Evolutionary conservation across 78 protist genomes (phyloP), one percentile per base, ranked within the genome.

Genomic region (Blattamonas nauphoetae): DNA sequence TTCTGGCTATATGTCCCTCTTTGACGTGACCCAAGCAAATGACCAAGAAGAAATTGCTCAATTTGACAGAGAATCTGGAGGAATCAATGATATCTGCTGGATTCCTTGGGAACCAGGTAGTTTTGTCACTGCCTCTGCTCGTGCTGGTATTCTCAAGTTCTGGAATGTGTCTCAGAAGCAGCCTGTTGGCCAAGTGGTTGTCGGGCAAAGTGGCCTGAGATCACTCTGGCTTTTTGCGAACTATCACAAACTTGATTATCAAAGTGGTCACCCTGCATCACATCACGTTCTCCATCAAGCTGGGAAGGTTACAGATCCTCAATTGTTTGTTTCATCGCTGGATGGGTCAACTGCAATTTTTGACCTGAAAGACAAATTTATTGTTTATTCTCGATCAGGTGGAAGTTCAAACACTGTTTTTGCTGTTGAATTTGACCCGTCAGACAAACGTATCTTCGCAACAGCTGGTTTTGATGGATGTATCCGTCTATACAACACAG

Each of bases 131-230:
- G 44, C 85, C 84, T n/a, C 1, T 35, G 45, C 29, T 5, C 42
- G 82, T 45, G 38, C 33, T 21, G 81, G 85, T 4, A 83, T 81
- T 1, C 35, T 45, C 41, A 2, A 78, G 41, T 0, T 0, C 63
- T 81, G 79, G 88, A 86, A 64, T 79, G 88, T 64, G 45, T 44
- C 88, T 42, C 88, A 85, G 79, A 3, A 36, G 45, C 1, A 11
- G 71, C 71, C 71, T 21, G 21, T 55, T 21, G 21, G 21, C 38
- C 21, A 5, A 32, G 21, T 55, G 38, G 38, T 29, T 11, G 38
- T 55, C 38, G 38, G 21, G 38, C 71, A 55, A 21, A 55, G 38
- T 29, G 71, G 71, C 11, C 21, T 55, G 11, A 11, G 21, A 21
- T 79, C 83, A 11, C n/a, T 79, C 21, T 32, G 5, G 44, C 21